Base-by-base conservation (phyloP, 176 grass and related monocot genomes). In the Guadua angustifolia region DNA sequence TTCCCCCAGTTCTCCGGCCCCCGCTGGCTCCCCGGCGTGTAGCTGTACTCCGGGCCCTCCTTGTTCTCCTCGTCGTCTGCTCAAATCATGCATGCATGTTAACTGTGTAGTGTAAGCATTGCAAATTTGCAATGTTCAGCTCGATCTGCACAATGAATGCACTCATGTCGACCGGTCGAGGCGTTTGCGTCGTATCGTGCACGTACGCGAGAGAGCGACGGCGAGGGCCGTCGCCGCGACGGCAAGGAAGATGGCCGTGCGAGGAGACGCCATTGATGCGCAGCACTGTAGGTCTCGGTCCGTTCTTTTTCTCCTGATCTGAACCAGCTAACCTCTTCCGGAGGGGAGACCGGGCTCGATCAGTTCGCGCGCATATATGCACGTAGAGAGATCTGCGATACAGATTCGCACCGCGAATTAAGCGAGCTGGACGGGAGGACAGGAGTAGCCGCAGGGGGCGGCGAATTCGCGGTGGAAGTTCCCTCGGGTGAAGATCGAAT, bases 1-100 rank as follows among this genome's bases (percentile, higher is more conserved):
- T 81, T 91, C 12, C 40, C 92, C 95, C 92, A 98, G 49, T 86
- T 91, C 59, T 88, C 62, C n/a, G 95, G 92, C 3, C 90, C 91
- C 6, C 18, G 39, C 0, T 42, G 1, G 12, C 35, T 71, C 50
- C 70, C 89, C 18, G 7, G 0, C 19, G 3, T 3, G 78, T 88
- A 87, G 0, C 42, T 14, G 58, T 35, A 91, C 25, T 33, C 11
- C 33, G 68, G 80, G 5, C 76, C 76, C 0, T 53, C 78, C 5
- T 2, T 40, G 14, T 16, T 7, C 19, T 32, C 18, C 7, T 65
- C 42, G 0, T 7, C 50, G 0, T 82, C 79, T 82, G 38, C 64
- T 68, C 50, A 9, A 5, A 35, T 36, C 8, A 57, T 1, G 17
- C 17, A 53, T 19, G 51, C 17, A 6, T 21, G 7, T 25, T 25